Evolutionary conservation across 768 basidiomycete species (phyloP).

Genomic region (Termitomyces sp.): DNA sequence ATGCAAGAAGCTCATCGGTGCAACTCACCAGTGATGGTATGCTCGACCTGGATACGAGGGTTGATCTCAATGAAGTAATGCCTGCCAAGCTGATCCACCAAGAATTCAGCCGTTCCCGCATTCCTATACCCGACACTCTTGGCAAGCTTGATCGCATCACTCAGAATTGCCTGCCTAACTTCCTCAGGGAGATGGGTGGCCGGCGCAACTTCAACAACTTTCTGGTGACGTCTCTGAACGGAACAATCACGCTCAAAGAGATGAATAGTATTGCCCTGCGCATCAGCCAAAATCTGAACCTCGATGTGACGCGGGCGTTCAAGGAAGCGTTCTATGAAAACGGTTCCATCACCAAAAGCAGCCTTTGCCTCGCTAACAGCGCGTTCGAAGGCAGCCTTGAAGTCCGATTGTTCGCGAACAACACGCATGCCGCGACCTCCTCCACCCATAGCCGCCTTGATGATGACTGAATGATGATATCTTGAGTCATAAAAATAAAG

Average conservation of each 20-base stretch:
- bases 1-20: neutral
- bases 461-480: slow-evolving; percentile 64
- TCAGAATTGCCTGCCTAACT: slow-evolving; percentile 80
- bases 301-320: slow-evolving; percentile 98
- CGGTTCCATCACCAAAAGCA: slow-evolving; percentile 97
- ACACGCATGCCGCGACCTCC: slow-evolving; percentile 99
- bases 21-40: slow-evolving; percentile 88
- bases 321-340: slow-evolving; percentile 97
- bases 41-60: slow-evolving; percentile 99
- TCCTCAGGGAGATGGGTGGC: slow-evolving; percentile 93
- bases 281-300: slow-evolving; percentile 92
- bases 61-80: slow-evolving; percentile 99
- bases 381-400: slow-evolving; percentile 84
- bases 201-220: slow-evolving; percentile 98
- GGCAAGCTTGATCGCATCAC: slow-evolving; percentile 92
- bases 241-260: slow-evolving; percentile 99
- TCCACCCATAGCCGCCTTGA: slow-evolving; percentile 99
- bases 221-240: slow-evolving; percentile 96
- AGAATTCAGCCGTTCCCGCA: slow-evolving; percentile 97
- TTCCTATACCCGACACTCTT: slow-evolving; percentile 93
- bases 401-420: slow-evolving; percentile 89
- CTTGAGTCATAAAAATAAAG: slow-evolving; percentile 2
- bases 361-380: slow-evolving; percentile 94
- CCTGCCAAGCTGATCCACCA: slow-evolving; percentile 93
- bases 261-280: slow-evolving; percentile 90